Percentiles rank a stretch among this genome's conserved stretches.
phyloP scores from a whole-genome alignment of 2,329 filamentous ascomycete species.

The Fusarium pilosicola region DNA sequence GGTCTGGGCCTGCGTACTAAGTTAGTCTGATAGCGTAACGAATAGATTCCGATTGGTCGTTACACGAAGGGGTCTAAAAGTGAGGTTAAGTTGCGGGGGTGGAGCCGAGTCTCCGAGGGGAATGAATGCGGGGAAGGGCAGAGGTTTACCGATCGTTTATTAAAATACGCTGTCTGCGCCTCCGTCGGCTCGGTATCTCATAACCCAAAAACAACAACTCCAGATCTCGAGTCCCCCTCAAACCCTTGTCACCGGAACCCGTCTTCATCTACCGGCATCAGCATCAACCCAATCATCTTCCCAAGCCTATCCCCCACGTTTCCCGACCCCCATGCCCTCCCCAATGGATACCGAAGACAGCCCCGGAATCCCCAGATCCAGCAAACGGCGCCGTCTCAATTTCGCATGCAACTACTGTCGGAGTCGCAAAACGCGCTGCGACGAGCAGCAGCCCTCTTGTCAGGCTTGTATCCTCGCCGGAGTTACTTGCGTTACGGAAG shows the following conservation, averaged over 20 bases:
- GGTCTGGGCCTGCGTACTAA: background rate
- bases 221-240: background rate
- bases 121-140: slow-evolving; percentile 1
- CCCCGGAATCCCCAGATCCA: background rate
- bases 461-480: slow-evolving; percentile 3
- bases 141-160: background rate
- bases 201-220: background rate
- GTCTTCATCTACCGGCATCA: background rate
- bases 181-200: slow-evolving; percentile 23
- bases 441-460: slow-evolving; percentile 4
- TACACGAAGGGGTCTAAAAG: background rate
- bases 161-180: background rate
- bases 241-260: background rate
- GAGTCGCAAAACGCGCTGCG: slow-evolving; percentile 2
- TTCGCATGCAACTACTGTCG: slow-evolving; percentile 23
- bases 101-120: slow-evolving; percentile 17
- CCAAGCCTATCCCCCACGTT: background rate
- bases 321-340: slow-evolving; percentile 1
- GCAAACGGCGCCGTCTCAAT: slow-evolving; percentile 8
- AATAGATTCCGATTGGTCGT: slow-evolving; percentile 6
- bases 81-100: slow-evolving; percentile 2
- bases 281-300: background rate
- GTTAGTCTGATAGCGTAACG: background rate
- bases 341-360: slow-evolving; percentile 18
- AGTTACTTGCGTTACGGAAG: background rate